Evolutionary conservation across 1,139 yeast genomes (phyloP).

Genomic region (Lodderomyces pseudojiufengensis): DNA sequence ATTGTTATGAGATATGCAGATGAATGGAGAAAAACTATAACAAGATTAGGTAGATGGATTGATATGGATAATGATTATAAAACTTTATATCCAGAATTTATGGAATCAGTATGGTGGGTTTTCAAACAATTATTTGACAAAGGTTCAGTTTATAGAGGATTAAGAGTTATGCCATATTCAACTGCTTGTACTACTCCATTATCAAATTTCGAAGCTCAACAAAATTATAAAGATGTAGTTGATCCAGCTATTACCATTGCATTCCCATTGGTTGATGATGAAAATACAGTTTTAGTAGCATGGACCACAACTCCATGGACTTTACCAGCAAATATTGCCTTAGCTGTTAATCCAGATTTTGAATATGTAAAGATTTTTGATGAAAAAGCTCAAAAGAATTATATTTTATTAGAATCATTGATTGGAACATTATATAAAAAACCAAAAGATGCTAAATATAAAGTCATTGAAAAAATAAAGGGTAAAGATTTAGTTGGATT

Average conservation of each 20-base stretch:
- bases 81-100: constrained; percentile 89
- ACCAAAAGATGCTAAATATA: constrained; percentile 85
- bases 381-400: constrained; percentile 77
- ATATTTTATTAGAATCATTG: constrained; percentile 77
- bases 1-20: constrained; percentile 96
- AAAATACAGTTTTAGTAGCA: constrained; percentile 80
- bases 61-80: constrained; percentile 98
- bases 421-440: constrained; percentile 85
- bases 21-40: constrained; percentile 91
- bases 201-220: constrained; percentile 97
- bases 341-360: constrained; percentile 86
- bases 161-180: constrained; percentile 97
- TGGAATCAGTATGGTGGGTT: constrained; percentile 99
- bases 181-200: constrained; percentile 96
- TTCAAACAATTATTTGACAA: constrained; percentile 84
- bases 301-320: constrained; percentile 99
- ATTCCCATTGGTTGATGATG: constrained; percentile 77
- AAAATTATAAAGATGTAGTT: constrained; percentile 92
- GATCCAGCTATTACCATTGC: constrained; percentile 96
- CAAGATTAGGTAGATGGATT: constrained; percentile 97
- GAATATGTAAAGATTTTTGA: constrained; percentile 91
- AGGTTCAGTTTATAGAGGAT: constrained; percentile 88
- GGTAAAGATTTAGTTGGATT: constrained; percentile 80
- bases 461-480: constrained; percentile 70
- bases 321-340: constrained; percentile 86